These are phyloP conservation scores for Lactarius trivialis DNA, from an alignment of 768 basidiomycete genomes.

Conservation along the genomic window DNA sequence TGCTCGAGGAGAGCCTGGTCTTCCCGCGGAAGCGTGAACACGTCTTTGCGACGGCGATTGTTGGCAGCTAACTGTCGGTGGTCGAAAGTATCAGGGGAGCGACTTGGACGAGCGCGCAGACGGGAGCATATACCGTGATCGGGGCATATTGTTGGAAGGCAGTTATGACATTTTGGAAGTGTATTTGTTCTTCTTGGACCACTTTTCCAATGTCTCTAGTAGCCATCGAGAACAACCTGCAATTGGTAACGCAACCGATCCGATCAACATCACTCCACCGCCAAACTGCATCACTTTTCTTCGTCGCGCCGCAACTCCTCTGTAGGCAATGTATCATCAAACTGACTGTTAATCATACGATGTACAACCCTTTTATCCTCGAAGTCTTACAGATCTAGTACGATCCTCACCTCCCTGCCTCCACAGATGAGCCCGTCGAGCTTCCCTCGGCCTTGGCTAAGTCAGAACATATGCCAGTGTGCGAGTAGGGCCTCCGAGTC, in stretches of 20 bases:
- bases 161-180: conserved; percentile 69
- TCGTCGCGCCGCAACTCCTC: background rate
- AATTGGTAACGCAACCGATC: background rate
- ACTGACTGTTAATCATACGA: background rate
- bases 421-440: background rate
- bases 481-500: background rate
- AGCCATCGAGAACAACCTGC: conserved; percentile 10
- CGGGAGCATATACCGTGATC: conserved; percentile 51
- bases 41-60: conserved; percentile 67
- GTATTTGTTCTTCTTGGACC: conserved; percentile 53
- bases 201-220: conserved; percentile 21
- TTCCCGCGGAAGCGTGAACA: conserved; percentile 57
- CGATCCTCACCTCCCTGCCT: background rate
- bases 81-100: background rate
- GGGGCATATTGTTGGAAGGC: conserved; percentile 72
- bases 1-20: conserved; percentile 64
- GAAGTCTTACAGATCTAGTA: background rate
- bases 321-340: background rate
- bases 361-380: background rate
- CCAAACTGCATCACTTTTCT: background rate
- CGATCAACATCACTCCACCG: background rate
- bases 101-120: background rate
- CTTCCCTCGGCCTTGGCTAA: background rate
- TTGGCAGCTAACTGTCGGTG: conserved; percentile 47
- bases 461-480: background rate